phyloP scores from a whole-genome alignment of 2,329 filamentous ascomycete genomes.

The Hypoxylon sp. region DNA sequence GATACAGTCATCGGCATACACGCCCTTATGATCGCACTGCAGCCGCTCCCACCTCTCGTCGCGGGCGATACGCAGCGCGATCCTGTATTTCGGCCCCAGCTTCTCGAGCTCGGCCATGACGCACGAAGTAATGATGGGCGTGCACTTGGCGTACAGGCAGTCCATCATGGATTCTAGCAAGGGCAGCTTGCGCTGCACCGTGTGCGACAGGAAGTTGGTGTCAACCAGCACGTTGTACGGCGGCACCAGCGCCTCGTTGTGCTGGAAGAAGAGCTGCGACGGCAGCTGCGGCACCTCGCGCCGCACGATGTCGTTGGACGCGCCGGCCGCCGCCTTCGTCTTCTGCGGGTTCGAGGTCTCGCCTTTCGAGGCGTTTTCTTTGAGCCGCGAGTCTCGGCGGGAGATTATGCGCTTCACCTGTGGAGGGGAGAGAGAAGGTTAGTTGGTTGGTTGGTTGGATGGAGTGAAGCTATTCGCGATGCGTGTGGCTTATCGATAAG shows the following conservation, averaged over 20 bases:
- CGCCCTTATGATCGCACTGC: constrained; percentile 84
- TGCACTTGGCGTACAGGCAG: constrained; percentile 90
- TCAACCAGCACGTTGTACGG: constrained; percentile 83
- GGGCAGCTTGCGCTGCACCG: constrained; percentile 90
- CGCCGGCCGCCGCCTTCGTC: constrained; percentile 59
- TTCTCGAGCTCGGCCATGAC: constrained; percentile 90
- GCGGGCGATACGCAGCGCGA: constrained; percentile 82
- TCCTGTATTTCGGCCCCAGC: constrained; percentile 86
- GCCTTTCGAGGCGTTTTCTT: constrained; percentile 80
- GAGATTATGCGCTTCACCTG: constrained; percentile 70
- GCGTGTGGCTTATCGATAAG: constrained; percentile 48
- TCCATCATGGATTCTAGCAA: constrained; percentile 89
- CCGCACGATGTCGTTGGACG: constrained; percentile 68
- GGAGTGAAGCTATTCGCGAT: constrained; percentile 31
- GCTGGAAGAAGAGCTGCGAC: constrained; percentile 82
- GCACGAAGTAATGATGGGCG: constrained; percentile 86
- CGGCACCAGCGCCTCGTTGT: constrained; percentile 87
- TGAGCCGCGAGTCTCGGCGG: constrained; percentile 81
- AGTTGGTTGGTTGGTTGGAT: too few relatives aligned
- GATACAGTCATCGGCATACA: constrained; percentile 83
- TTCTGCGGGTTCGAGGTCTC: constrained; percentile 69
- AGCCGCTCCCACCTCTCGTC: constrained; percentile 90
- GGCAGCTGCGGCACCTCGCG: constrained; percentile 86
- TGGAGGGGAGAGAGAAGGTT: not conserved
- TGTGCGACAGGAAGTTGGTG: constrained; percentile 92